Evolutionary conservation across 345 rosid species (phyloP), one percentile per base, ranked within the genome.

Genomic region (Eucalyptus cloeziana): DNA sequence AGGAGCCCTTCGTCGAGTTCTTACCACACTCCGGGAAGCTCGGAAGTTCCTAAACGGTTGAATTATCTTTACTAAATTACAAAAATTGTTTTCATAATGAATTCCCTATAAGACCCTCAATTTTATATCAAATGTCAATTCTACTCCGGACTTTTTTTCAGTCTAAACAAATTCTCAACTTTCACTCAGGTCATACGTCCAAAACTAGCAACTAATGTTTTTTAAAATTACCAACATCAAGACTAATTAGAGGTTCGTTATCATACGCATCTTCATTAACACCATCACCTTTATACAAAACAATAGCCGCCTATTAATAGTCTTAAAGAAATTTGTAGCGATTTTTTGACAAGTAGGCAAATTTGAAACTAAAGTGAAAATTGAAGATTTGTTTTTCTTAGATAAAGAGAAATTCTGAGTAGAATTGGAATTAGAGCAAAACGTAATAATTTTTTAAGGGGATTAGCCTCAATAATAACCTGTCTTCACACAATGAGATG

Each of bases 281-380:
- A 64, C 3, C 3, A 7, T 64, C 33, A 13, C 37, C 5, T 64
- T 64, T 31, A 10, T 13, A 13, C 7, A 15, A n/a, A 64, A 64
- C 5, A 30, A 64, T 3, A n/a, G 1, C 5, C 4, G 2, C 5
- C 33, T n/a, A 7, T 64, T 30, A 13, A 13, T 7, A n/a, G 31
- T 64, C 7, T n/a, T n/a, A 2, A 64, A 64, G 5, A n/a, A 64
- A 64, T 7, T 13, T 30, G 19, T n/a, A 31, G 31, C 1, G 3
- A 64, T 2, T 64, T 64, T 64, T n/a, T 7, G 3, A 64, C 0
- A 3, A 7, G 37, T 14, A 0, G 33, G 16, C 0, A n/a, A n/a
- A 30, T 30, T 62, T 3, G 8, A 7, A 13, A 30, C 31, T 30
- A 30, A 14, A 62, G 8, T 13, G 71, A 62, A 30, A 62, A 7